A percentile compares a stretch with the other conserved stretches of the same genome.
phyloP scores from a whole-genome alignment of 305 asterid genomes.

The Ajuga reptans region DNA sequence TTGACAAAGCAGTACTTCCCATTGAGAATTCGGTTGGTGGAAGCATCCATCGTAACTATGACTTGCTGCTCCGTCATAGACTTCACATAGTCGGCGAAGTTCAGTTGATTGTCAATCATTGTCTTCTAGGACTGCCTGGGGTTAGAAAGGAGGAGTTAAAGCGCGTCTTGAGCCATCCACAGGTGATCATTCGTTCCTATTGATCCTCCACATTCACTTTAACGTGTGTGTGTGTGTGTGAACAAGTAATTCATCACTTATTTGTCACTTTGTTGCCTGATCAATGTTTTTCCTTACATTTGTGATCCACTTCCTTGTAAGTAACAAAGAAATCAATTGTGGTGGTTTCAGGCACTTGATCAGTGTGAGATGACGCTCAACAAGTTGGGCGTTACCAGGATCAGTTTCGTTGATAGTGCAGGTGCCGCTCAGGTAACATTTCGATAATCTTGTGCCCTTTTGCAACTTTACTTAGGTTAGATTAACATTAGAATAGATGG shows the following conservation, averaged over 20 bases:
- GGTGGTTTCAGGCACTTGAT: constrained; percentile 54
- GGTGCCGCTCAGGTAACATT: constrained; percentile 71
- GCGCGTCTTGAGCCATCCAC: constrained; percentile 73
- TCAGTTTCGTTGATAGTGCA: constrained; percentile 53
- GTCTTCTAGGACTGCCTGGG: constrained; percentile 79
- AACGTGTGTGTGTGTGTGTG: neutral
- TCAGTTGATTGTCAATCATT: constrained; percentile 58
- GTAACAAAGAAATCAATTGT: neutral
- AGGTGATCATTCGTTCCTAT: constrained; percentile 36
- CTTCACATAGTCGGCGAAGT: constrained; percentile 88
- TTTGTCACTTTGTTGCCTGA: neutral
- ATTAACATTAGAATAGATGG: constrained; percentile 45
- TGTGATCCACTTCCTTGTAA: neutral
- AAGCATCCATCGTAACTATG: constrained; percentile 80
- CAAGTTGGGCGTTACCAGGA: constrained; percentile 43
- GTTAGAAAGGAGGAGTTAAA: constrained; percentile 63
- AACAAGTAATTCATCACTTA: neutral
- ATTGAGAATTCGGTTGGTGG: constrained; percentile 85
- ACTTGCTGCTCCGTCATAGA: constrained; percentile 69
- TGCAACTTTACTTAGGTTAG: constrained; percentile 13
- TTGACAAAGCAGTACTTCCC: constrained; percentile 41
- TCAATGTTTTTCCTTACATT: no score
- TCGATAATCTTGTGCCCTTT: constrained; percentile 4
- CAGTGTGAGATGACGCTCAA: constrained; percentile 54
- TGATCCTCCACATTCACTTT: neutral